Conservation (phyloP, 1,284 basidiomycete genomes). For the Puccinia novopanici region DNA sequence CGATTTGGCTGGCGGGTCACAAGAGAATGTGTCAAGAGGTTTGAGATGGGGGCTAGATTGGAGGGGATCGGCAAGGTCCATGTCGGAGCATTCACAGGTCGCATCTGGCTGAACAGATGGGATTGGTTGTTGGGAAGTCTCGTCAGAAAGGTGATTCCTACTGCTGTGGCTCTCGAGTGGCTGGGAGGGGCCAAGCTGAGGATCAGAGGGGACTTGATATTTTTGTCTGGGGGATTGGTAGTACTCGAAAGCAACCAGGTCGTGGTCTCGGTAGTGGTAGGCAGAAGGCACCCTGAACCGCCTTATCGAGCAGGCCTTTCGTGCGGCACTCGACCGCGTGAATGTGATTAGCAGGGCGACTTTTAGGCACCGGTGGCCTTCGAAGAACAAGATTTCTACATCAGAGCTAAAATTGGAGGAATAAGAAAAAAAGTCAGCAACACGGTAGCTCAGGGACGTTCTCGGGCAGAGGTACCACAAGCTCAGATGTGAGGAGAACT, state of each 20-base stretch:
- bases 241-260: not conserved
- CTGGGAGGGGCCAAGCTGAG: not conserved
- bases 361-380: not conserved
- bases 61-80: not conserved
- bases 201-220: not conserved
- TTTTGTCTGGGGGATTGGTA: not conserved
- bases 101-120: not conserved
- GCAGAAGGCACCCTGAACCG: not conserved
- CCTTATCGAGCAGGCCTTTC: not conserved
- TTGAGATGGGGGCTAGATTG: not conserved
- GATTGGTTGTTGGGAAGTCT: not conserved
- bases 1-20: not conserved
- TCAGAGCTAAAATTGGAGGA: not conserved
- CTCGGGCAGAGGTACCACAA: not conserved
- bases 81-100: not conserved
- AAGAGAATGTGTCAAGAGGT: not conserved
- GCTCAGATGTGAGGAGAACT: not conserved
- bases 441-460: not conserved
- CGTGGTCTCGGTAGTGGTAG: not conserved
- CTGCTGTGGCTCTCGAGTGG: not conserved
- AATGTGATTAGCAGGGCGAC: slow-evolving; percentile 13
- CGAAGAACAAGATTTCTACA: not conserved
- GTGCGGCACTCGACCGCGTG: not conserved
- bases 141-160: not conserved
- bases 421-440: not conserved